Base-by-base conservation (phyloP, 495 filamentous ascomycete species). In the Podospora pseudoanserina region DNA sequence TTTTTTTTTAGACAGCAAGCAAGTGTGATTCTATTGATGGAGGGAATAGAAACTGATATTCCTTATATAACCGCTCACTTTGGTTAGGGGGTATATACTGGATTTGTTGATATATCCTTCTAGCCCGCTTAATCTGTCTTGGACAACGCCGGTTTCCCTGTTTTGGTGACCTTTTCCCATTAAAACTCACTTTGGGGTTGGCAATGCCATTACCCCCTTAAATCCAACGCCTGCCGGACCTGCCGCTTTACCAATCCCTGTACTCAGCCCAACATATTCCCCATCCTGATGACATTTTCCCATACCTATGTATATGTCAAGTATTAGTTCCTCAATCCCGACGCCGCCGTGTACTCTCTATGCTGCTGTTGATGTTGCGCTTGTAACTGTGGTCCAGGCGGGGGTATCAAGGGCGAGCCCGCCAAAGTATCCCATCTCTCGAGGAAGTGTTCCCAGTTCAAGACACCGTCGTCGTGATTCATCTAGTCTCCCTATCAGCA, bases 1-100 rank as follows among this genome's bases (percentile, higher is more conserved):
- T 60, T 60, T 3, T 60, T 60, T 61, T 61, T 32, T 61, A 28
- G 19, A 61, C 26, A 61, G 26, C n/a, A 27, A 30, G n/a, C 39
- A 16, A 16, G 7, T 49, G 7, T 49, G 7, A 20, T 58, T 58
- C n/a, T 58, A 7, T 58, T 58, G n/a, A 18, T 19, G 23, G 23
- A 58, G n/a, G 55, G 55, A 3, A 19, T 58, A 58, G 55, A 49
- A 49, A 49, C 39, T 49, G 15, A 49, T 6, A 49, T 49, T 49
- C 39, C 39, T 49, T 9, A 11, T 49, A 13, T 49, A 11, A 49
- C 9, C 39, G 39, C 39, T 18, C 39, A 49, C 39, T 49, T 49
- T 18, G 9, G 2, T 49, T 1, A 11, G 39, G 39, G 13, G 39
- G 39, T 49, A 49, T 18, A 49, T 49, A 49, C 39, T 16, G 23